A percentile compares a stretch with the other conserved stretches of the same genome.
Conservation (phyloP, 2,329 filamentous ascomycete species). For the Westerdykella ornata region DNA sequence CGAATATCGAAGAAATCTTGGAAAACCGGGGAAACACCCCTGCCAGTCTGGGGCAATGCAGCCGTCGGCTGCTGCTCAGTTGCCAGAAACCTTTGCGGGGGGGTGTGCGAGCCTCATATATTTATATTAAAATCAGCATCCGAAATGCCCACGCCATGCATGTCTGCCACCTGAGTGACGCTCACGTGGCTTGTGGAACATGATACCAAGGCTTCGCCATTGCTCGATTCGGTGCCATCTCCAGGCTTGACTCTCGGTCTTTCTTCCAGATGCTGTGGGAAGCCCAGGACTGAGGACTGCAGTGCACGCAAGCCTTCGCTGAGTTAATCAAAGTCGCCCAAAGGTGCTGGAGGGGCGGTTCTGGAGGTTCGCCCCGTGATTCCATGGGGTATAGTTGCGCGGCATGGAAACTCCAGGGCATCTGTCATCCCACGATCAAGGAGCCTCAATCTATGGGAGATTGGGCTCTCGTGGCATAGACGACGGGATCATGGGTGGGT, state of each 20-base stretch:
- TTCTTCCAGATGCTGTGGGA: background rate
- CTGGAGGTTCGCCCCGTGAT: background rate
- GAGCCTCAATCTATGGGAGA: background rate
- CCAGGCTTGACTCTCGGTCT: background rate
- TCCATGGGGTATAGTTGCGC: background rate
- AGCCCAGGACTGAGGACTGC: background rate
- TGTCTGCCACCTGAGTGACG: background rate
- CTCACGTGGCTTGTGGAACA: slow-evolving; percentile 1
- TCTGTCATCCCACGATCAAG: background rate
- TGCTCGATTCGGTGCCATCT: background rate
- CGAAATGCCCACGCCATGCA: background rate
- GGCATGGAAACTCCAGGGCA: background rate
- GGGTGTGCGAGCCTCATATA: background rate
- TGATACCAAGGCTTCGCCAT: background rate
- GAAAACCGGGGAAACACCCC: background rate
- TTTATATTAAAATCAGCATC: background rate
- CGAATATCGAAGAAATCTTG: background rate
- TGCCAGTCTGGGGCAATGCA: background rate
- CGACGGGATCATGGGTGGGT: background rate
- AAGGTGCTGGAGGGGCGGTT: background rate
- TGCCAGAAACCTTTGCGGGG: background rate
- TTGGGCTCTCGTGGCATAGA: background rate
- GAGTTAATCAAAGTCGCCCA: background rate
- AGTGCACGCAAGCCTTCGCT: background rate
- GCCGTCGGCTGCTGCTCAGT: background rate